Percentiles rank a stretch among this genome's conserved stretches.
phyloP scores from a whole-genome alignment of 164 flowering plant species.

The Berberis vulgaris region DNA sequence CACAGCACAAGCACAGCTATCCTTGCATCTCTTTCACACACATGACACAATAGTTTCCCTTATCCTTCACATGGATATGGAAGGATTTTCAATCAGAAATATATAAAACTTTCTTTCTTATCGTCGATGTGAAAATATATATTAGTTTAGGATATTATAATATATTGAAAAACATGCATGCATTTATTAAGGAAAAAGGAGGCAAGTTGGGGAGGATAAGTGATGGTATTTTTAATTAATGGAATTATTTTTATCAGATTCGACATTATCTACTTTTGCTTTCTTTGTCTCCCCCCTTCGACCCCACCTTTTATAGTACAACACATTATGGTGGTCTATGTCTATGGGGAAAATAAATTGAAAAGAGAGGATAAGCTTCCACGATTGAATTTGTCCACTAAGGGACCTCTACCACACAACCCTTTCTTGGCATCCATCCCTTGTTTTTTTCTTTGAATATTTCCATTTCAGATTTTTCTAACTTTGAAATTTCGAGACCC shows the following conservation, averaged over 20 bases:
- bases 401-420: not conserved
- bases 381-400: constrained; percentile 10
- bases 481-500: too few relatives aligned
- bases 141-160: not conserved
- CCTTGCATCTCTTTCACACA: not conserved
- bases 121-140: not conserved
- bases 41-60: not conserved
- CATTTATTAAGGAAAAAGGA: not conserved
- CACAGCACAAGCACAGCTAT: not conserved
- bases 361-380: constrained; percentile 10
- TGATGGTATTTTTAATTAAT: constrained; percentile 1
- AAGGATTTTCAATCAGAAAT: too few relatives aligned
- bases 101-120: too few relatives aligned
- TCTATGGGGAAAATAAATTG: not conserved
- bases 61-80: not conserved
- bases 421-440: not conserved
- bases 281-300: constrained; percentile 22
- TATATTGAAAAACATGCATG: not conserved
- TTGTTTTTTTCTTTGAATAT: not conserved
- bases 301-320: constrained; percentile 3
- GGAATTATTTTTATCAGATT: constrained; percentile 6
- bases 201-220: not conserved
- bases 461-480: not conserved
- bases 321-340: too few relatives aligned
- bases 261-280: constrained; percentile 27